Conservation (phyloP, 805 yeast genomes). For the Ogataea ramenticola region DNA sequence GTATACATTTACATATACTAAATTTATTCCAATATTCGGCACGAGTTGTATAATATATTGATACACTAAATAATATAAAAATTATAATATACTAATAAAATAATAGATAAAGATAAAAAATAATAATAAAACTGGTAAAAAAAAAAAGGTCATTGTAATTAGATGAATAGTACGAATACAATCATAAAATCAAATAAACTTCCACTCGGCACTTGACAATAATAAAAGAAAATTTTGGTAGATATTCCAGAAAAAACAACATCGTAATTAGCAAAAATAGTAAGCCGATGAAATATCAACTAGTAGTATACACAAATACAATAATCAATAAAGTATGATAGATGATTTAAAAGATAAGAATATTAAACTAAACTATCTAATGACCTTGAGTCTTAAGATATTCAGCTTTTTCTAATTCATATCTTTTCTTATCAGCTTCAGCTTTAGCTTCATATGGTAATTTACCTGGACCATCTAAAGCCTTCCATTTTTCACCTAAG, state of each 20-base stretch:
- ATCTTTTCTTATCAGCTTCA: constrained; percentile 93
- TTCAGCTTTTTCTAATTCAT: constrained; percentile 91
- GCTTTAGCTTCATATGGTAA: constrained; percentile 90
- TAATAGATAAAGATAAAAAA: not conserved
- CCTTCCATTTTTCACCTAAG: constrained; percentile 96
- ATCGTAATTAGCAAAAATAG: not conserved
- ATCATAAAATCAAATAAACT: too few species aligned
- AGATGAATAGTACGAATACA: too few species aligned
- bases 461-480: constrained; percentile 74
- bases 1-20: not conserved
- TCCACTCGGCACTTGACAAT: too few species aligned
- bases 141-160: too few species aligned
- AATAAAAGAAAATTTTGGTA: too few species aligned
- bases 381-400: constrained; percentile 36
- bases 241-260: too few species aligned
- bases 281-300: not conserved
- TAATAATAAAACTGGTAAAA: not conserved
- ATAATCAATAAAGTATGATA: not conserved
- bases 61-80: not conserved
- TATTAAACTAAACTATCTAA: not conserved
- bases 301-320: not conserved
- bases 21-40: not conserved
- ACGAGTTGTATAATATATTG: not conserved
- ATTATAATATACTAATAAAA: not conserved
- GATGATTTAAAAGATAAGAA: not conserved